Percentiles rank a stretch among this genome's conserved stretches.
phyloP scores from a whole-genome alignment of 1,139 yeast species.

The Scheffersomyces titani region DNA sequence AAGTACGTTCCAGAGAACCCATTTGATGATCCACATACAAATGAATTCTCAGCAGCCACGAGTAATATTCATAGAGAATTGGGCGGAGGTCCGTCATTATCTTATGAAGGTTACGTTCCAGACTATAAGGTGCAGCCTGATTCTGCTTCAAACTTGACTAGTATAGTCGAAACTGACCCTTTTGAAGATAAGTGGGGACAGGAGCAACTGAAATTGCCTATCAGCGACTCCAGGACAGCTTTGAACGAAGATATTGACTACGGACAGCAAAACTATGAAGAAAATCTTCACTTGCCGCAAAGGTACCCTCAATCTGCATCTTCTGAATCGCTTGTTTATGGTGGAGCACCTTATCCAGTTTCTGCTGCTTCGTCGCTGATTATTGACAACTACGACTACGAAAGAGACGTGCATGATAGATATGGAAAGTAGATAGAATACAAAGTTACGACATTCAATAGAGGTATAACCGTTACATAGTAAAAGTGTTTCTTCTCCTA shows the following conservation, averaged over 20 bases:
- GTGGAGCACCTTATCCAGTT: not conserved
- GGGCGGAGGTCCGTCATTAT: not conserved
- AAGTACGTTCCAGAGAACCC: not conserved
- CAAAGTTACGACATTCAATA: not conserved
- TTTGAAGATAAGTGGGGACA: not conserved
- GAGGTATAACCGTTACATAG: not conserved
- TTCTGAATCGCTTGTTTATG: not conserved
- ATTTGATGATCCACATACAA: not conserved
- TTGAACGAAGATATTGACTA: not conserved
- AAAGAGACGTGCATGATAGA: not conserved
- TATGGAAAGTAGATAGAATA: not conserved
- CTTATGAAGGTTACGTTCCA: not conserved
- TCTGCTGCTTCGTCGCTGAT: not conserved
- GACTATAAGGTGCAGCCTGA: not conserved
- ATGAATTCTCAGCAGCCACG: not conserved
- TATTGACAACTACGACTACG: not conserved
- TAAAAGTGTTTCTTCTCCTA: no score
- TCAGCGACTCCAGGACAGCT: not conserved
- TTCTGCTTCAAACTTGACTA: not conserved
- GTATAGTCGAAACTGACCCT: not conserved
- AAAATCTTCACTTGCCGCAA: not conserved
- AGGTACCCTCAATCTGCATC: not conserved
- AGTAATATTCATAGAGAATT: not conserved
- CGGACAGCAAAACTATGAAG: not conserved
- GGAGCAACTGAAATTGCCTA: not conserved